These are phyloP conservation scores for Claviceps sp. DNA, from an alignment of 2,329 filamentous ascomycete species.

Conservation along the genomic window DNA sequence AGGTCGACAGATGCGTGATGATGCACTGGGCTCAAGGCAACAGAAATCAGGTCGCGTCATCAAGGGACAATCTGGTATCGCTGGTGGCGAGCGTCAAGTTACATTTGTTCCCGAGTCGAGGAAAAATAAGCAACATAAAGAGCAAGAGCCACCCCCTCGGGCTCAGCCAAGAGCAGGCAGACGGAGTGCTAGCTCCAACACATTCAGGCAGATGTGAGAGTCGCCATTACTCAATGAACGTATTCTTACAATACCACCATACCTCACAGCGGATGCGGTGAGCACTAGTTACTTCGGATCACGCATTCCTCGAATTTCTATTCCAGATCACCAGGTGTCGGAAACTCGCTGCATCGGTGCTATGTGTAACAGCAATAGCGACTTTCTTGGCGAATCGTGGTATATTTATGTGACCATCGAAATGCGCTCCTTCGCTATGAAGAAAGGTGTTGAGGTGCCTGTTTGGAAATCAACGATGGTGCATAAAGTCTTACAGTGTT, in stretches of 20 bases:
- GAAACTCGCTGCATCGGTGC: conserved; percentile 11
- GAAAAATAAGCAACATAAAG: conserved; percentile 33
- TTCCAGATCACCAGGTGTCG: no score
- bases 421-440: conserved; percentile 70
- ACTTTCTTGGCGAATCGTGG: conserved; percentile 53
- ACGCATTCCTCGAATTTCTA: no score
- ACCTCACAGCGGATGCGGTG: neutral
- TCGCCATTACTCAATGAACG: neutral
- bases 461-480: conserved; percentile 13
- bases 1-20: conserved; percentile 41
- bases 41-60: conserved; percentile 34
- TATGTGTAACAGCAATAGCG: conserved; percentile 47
- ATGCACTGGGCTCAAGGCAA: conserved; percentile 40
- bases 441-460: conserved; percentile 55
- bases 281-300: no score
- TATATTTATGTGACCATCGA: conserved; percentile 62
- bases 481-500: no score
- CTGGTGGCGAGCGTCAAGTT: conserved; percentile 52
- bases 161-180: conserved; percentile 30
- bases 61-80: conserved; percentile 32
- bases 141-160: conserved; percentile 17
- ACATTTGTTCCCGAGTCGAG: conserved; percentile 55
- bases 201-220: conserved; percentile 51
- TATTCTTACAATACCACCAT: conserved; percentile 7
- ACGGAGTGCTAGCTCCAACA: conserved; percentile 64